A percentile compares a stretch with the other conserved stretches of the same genome.
These are phyloP conservation scores for Haematococcus lacustris DNA, from an alignment of 139 green algal genomes.

Conservation along the genomic window DNA sequence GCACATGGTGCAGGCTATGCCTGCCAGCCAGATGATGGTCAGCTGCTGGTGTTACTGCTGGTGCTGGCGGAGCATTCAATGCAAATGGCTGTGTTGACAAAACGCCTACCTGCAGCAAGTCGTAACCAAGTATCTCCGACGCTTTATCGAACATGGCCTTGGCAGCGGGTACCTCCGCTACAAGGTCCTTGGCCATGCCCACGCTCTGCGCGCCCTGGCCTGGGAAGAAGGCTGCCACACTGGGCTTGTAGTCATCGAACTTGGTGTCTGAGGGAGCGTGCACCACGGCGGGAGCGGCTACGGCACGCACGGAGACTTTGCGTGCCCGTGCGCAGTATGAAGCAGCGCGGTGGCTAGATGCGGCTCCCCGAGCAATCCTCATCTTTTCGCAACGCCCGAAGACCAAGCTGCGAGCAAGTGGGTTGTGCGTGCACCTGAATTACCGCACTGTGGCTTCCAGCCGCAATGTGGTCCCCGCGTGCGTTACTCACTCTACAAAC, in stretches of 20 bases:
- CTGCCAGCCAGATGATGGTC: no score
- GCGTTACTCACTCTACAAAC: no score
- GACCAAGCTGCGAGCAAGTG: no score
- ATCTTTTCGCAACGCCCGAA: no score
- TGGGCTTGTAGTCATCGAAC: constrained; percentile 83
- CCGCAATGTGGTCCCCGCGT: no score
- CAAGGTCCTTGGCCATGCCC: constrained; percentile 79
- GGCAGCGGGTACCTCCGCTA: constrained; percentile 69
- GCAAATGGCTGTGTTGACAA: not conserved
- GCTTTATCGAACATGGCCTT: constrained; percentile 91
- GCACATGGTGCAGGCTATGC: not conserved
- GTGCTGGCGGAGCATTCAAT: not conserved
- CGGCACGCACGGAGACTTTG: not conserved
- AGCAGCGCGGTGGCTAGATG: no score
- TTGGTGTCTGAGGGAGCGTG: constrained; percentile 50
- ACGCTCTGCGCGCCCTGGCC: constrained; percentile 77
- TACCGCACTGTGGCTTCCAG: no score
- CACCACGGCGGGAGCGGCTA: not conserved
- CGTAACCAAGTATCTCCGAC: constrained; percentile 93
- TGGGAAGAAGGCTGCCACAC: constrained; percentile 90
- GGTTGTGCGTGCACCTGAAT: no score
- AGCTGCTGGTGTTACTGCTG: not conserved
- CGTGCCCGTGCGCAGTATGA: no score
- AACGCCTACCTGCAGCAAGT: constrained; percentile 79
- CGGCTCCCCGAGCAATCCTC: no score